Conservation (phyloP, 164 flowering plant genomes). For the Vitis rupestris region DNA sequence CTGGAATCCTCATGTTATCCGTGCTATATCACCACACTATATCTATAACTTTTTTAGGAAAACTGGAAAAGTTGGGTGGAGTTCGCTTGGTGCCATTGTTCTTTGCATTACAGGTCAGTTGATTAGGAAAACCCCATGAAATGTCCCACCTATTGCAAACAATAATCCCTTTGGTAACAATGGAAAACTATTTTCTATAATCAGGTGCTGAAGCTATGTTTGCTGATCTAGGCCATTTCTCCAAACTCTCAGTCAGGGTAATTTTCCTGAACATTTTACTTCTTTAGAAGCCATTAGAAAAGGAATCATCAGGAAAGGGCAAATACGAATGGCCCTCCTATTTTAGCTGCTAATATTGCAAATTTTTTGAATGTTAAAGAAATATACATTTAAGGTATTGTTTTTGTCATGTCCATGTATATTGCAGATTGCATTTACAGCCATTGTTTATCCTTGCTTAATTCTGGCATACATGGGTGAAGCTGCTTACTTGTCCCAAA, state of each 20-base stretch:
- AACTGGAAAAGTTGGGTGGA: constrained; percentile 53
- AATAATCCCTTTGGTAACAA: background rate
- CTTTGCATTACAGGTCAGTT: constrained; percentile 60
- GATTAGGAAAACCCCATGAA: background rate
- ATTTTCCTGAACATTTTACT: background rate
- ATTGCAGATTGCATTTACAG: background rate
- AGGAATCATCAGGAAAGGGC: too few relatives aligned
- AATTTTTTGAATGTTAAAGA: too few relatives aligned
- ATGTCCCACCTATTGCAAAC: background rate
- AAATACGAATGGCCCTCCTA: too few relatives aligned
- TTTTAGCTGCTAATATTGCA: too few relatives aligned
- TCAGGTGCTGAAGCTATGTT: constrained; percentile 86
- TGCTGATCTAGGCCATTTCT: constrained; percentile 80
- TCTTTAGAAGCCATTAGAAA: too few relatives aligned
- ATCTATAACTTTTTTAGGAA: constrained; percentile 40
- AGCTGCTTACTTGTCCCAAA: background rate
- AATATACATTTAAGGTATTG: too few relatives aligned
- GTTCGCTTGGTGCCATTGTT: constrained; percentile 58
- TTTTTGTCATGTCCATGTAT: background rate
- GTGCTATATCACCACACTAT: constrained; percentile 58
- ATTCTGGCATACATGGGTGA: constrained; percentile 3
- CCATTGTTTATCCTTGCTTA: background rate
- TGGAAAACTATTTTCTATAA: background rate
- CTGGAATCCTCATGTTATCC: constrained; percentile 46
- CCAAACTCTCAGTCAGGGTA: constrained; percentile 55